phyloP scores from a whole-genome alignment of 306 rosid species.

The Lotus japonicus region DNA sequence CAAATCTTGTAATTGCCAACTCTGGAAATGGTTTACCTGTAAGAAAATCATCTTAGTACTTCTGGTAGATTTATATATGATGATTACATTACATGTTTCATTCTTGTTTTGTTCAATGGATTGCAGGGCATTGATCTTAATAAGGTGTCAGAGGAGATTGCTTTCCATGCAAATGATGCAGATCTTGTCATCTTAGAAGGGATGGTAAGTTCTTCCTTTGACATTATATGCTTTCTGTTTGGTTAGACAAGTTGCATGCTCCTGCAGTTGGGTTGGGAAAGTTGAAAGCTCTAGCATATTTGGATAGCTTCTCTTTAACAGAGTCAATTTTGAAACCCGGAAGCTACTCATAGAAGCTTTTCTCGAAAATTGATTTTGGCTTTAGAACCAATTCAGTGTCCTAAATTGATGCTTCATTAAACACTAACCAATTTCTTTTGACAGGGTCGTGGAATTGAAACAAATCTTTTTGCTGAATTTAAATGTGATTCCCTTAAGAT shows the following conservation, averaged over 20 bases:
- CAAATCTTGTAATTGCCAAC: slow-evolving; percentile 69
- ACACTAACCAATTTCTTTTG: slow-evolving; percentile 16
- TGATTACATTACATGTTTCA: neutral
- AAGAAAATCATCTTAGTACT: slow-evolving; percentile 25
- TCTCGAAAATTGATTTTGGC: too few relatives aligned
- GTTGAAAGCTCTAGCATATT: neutral
- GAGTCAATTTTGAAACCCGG: too few relatives aligned
- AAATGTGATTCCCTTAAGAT: slow-evolving; percentile 89
- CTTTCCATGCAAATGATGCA: slow-evolving; percentile 62
- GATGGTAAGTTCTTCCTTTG: slow-evolving; percentile 57
- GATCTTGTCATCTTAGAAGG: slow-evolving; percentile 88
- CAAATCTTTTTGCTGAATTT: slow-evolving; percentile 84
- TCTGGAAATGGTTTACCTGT: slow-evolving; percentile 95
- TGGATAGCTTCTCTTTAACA: too few relatives aligned
- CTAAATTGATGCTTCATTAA: neutral
- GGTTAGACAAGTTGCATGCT: neutral
- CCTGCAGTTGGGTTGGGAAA: neutral
- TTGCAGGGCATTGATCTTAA: slow-evolving; percentile 78
- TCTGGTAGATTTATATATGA: neutral
- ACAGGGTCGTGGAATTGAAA: slow-evolving; percentile 94
- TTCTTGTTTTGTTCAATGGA: slow-evolving; percentile 14
- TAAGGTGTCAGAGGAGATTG: slow-evolving; percentile 71
- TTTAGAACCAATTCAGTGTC: too few relatives aligned
- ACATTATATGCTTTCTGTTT: neutral
- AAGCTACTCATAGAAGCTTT: too few relatives aligned